phyloP scores from a whole-genome alignment of 495 filamentous ascomycete genomes.

The Hyphodiscus hymeniophilus region DNA sequence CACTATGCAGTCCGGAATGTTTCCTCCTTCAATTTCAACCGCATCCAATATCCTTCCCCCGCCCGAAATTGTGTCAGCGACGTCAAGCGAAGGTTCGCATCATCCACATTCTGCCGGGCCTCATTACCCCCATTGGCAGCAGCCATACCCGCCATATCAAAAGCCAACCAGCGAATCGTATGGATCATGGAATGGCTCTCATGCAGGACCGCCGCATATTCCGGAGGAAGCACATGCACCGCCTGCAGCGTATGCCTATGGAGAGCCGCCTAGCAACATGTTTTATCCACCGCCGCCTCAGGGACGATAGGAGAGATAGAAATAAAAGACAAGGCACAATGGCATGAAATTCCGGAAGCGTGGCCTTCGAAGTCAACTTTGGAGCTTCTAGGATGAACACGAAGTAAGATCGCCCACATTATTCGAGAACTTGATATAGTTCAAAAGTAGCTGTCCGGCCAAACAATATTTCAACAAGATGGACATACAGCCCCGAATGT shows the following conservation, averaged over 20 bases:
- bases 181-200: conserved; percentile 10
- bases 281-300: conserved; percentile 18
- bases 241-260: conserved; percentile 15
- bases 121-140: conserved; percentile 17
- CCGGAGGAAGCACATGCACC: conserved; percentile 2
- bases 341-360: neutral
- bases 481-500: conserved; percentile 1
- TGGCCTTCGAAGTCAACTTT: no score
- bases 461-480: no score
- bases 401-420: no score
- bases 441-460: no score
- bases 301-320: conserved; percentile 9
- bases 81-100: neutral
- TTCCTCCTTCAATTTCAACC: conserved; percentile 19
- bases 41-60: conserved; percentile 3
- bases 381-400: no score
- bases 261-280: conserved; percentile 11
- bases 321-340: neutral
- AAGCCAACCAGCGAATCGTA: conserved; percentile 18
- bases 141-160: conserved; percentile 21
- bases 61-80: conserved; percentile 6
- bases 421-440: neutral
- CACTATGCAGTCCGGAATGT: conserved; percentile 17
- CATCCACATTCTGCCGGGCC: conserved; percentile 16
- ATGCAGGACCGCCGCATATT: conserved; percentile 9